Evolutionary conservation across 495 filamentous ascomycete genomes (phyloP).

Genomic region (Hyaloscypha hepaticicola): DNA sequence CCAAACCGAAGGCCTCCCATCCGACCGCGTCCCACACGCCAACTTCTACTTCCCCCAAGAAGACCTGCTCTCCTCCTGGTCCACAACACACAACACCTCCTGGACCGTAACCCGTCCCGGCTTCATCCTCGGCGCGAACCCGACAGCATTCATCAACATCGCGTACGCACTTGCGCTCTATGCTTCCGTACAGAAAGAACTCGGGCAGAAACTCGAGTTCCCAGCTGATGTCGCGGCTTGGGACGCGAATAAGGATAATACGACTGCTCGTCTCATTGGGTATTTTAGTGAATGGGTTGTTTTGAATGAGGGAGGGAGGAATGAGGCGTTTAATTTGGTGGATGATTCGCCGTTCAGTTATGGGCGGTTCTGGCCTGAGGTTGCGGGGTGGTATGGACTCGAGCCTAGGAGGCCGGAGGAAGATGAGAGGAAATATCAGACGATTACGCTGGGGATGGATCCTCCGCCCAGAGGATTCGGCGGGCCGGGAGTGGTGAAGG

Average conservation of each 20-base stretch:
- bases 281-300: conserved; percentile 54
- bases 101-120: conserved; percentile 46
- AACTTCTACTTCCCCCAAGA: conserved; percentile 59
- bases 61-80: conserved; percentile 42
- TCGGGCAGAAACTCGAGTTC: conserved; percentile 40
- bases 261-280: conserved; percentile 42
- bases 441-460: conserved; percentile 17
- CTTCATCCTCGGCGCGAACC: conserved; percentile 50
- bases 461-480: conserved; percentile 42
- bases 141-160: conserved; percentile 50
- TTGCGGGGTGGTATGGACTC: conserved; percentile 45
- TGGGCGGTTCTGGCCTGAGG: conserved; percentile 45
- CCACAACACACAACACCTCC: conserved; percentile 29
- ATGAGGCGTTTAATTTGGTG: conserved; percentile 47
- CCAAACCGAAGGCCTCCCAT: conserved; percentile 45
- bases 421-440: conserved; percentile 33
- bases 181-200: conserved; percentile 41
- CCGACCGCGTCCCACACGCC: conserved; percentile 41
- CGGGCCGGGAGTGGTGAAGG: conserved; percentile 35
- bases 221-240: conserved; percentile 43
- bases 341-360: conserved; percentile 45
- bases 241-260: conserved; percentile 41
- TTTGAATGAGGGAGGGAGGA: conserved; percentile 36
- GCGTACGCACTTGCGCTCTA: conserved; percentile 49
- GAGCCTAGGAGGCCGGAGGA: conserved; percentile 31